Percentiles rank a stretch among this genome's conserved stretches.
Evolutionary conservation across 768 basidiomycete genomes (phyloP).

Genomic region (Clitopilus hobsonii): DNA sequence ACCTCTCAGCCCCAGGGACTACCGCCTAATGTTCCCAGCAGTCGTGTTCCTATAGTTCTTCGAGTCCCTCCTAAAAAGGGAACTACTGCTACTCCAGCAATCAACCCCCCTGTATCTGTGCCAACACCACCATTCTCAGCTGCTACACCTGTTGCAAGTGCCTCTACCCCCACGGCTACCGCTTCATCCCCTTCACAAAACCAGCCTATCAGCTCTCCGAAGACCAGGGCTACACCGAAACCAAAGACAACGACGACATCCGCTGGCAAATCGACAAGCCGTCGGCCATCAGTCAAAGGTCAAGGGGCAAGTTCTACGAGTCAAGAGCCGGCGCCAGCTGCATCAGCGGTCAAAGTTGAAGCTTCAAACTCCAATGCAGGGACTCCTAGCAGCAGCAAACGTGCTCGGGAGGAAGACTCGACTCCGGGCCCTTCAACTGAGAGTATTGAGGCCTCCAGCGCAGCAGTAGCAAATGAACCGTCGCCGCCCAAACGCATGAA

Average conservation of each 20-base stretch:
- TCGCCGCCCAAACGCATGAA: constrained; percentile 71
- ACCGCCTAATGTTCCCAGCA: constrained; percentile 7
- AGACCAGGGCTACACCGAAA: constrained; percentile 46
- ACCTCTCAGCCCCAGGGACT: too few species aligned
- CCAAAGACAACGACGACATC: constrained; percentile 23
- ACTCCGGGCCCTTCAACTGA: constrained; percentile 19
- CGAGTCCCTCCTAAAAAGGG: too few species aligned
- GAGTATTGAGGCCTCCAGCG: constrained; percentile 23
- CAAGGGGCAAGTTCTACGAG: constrained; percentile 19
- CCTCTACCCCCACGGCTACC: constrained; percentile 48
- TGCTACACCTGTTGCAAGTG: constrained; percentile 38
- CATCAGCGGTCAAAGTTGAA: constrained; percentile 16
- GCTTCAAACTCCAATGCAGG: constrained; percentile 17
- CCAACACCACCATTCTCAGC: constrained; percentile 32
- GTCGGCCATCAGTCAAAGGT: constrained; percentile 25
- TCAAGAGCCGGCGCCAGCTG: constrained; percentile 23
- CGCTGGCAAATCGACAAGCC: constrained; percentile 22
- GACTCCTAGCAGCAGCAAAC: constrained; percentile 31
- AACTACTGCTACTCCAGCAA: too few species aligned
- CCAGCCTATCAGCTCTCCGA: constrained; percentile 63
- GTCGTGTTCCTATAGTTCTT: too few species aligned
- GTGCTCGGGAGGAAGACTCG: constrained; percentile 51
- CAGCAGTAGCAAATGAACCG: constrained; percentile 37
- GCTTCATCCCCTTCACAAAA: constrained; percentile 50
- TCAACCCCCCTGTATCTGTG: constrained; percentile 18